phyloP scores from a whole-genome alignment of 2,329 filamentous ascomycete genomes.

The Paecilomyces dactylethromorphus region DNA sequence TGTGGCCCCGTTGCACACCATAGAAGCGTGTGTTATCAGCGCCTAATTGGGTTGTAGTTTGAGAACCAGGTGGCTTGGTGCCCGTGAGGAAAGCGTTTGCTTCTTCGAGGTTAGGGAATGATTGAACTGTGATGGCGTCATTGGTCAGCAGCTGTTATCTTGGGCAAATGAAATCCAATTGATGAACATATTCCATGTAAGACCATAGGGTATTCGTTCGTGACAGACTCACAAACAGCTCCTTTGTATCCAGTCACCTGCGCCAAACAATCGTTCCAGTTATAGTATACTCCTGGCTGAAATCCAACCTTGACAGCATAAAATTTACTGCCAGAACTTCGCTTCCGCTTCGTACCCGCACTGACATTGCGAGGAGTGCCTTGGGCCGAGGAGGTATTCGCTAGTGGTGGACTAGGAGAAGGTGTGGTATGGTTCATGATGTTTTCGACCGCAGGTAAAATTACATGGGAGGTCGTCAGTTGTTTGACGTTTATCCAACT shows the following conservation, averaged over 20 bases:
- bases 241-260: slow-evolving; percentile 60
- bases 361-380: slow-evolving; percentile 24
- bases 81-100: slow-evolving; percentile 73
- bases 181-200: too few relatives aligned
- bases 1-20: slow-evolving; percentile 51
- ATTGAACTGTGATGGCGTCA: slow-evolving; percentile 59
- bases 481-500: neutral
- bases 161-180: neutral
- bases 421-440: slow-evolving; percentile 26
- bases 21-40: slow-evolving; percentile 49
- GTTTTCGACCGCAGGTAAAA: slow-evolving; percentile 4
- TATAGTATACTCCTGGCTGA: slow-evolving; percentile 56
- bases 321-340: slow-evolving; percentile 47
- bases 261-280: slow-evolving; percentile 55
- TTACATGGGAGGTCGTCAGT: neutral
- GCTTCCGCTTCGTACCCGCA: slow-evolving; percentile 51
- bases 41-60: slow-evolving; percentile 27
- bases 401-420: slow-evolving; percentile 27
- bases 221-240: slow-evolving; percentile 56
- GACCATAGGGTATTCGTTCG: neutral
- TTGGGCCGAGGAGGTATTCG: slow-evolving; percentile 18
- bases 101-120: slow-evolving; percentile 65
- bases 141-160: neutral
- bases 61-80: slow-evolving; percentile 36
- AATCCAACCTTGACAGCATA: slow-evolving; percentile 59